These are phyloP conservation scores for Vicia villosa DNA, from an alignment of 306 rosid genomes.

Conservation along the genomic window DNA sequence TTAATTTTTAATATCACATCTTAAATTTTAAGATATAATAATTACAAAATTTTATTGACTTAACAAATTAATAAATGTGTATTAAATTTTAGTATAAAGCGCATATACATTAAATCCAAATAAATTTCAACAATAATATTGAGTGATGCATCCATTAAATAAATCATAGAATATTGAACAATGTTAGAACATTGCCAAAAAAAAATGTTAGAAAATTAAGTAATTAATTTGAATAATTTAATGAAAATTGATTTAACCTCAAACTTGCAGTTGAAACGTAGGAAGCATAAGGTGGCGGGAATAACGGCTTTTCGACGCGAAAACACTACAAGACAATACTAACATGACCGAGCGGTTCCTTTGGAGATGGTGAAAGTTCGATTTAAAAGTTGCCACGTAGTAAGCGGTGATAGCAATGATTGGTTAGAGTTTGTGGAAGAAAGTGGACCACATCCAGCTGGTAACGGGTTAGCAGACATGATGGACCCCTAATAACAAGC, in stretches of 20 bases:
- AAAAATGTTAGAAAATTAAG: too few relatives aligned
- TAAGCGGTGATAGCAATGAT: constrained; percentile 27
- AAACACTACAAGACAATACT: constrained; percentile 22
- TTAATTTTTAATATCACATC: too few relatives aligned
- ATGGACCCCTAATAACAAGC: constrained; percentile 44
- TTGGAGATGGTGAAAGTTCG: constrained; percentile 3
- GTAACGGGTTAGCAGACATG: constrained; percentile 28
- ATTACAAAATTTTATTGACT: too few relatives aligned
- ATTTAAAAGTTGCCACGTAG: constrained; percentile 51
- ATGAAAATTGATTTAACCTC: neutral
- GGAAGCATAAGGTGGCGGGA: constrained; percentile 59
- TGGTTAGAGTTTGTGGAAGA: constrained; percentile 23
- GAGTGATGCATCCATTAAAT: neutral
- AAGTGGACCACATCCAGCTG: constrained; percentile 43
- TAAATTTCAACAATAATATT: neutral
- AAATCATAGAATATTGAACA: neutral
- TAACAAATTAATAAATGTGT: too few relatives aligned
- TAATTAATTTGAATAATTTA: neutral
- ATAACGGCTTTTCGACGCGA: constrained; percentile 80
- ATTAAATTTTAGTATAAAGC: too few relatives aligned
- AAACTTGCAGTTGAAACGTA: constrained; percentile 43
- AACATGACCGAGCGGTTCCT: constrained; percentile 7
- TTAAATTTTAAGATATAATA: too few relatives aligned
- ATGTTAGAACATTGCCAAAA: neutral
- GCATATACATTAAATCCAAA: too few relatives aligned